phyloP scores from a whole-genome alignment of 441 rosid genomes.

The Erysimum cheiri region DNA sequence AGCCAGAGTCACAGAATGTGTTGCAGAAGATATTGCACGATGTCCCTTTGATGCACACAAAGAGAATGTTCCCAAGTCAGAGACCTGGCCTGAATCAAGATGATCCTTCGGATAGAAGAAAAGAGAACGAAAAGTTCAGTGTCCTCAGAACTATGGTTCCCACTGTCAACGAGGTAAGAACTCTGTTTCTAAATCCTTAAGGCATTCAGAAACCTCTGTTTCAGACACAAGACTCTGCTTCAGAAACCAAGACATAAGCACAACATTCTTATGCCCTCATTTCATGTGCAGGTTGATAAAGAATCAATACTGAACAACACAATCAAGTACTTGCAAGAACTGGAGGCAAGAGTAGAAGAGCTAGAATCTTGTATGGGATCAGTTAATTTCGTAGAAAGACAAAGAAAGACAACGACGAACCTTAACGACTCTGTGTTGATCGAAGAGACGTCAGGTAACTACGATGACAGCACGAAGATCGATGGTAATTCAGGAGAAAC shows the following conservation, averaged over 20 bases:
- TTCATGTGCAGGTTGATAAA: constrained; percentile 57
- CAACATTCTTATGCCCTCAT: too few relatives aligned
- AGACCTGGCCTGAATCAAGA: constrained; percentile 32
- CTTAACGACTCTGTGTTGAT: constrained; percentile 48
- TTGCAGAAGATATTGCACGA: constrained; percentile 62
- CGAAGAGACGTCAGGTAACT: constrained; percentile 75
- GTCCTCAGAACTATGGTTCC: constrained; percentile 66
- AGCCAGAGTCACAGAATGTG: constrained; percentile 49
- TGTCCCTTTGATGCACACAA: constrained; percentile 65
- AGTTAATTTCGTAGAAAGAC: constrained; percentile 51
- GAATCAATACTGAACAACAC: constrained; percentile 65
- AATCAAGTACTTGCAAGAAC: constrained; percentile 62
- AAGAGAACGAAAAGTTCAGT: constrained; percentile 58
- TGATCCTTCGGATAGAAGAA: constrained; percentile 43
- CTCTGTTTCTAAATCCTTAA: neutral
- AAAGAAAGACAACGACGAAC: constrained; percentile 42
- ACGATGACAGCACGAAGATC: constrained; percentile 47
- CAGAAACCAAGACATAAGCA: neutral
- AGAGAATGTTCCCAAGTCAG: constrained; percentile 43
- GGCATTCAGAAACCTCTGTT: neutral
- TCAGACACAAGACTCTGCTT: neutral
- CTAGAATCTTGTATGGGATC: constrained; percentile 77
- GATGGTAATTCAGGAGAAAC: constrained; percentile 49
- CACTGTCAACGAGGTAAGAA: constrained; percentile 62
- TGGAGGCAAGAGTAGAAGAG: constrained; percentile 77